Base-by-base conservation (phyloP, 2,329 filamentous ascomycete genomes). In the Arthrobotrys iridis region DNA sequence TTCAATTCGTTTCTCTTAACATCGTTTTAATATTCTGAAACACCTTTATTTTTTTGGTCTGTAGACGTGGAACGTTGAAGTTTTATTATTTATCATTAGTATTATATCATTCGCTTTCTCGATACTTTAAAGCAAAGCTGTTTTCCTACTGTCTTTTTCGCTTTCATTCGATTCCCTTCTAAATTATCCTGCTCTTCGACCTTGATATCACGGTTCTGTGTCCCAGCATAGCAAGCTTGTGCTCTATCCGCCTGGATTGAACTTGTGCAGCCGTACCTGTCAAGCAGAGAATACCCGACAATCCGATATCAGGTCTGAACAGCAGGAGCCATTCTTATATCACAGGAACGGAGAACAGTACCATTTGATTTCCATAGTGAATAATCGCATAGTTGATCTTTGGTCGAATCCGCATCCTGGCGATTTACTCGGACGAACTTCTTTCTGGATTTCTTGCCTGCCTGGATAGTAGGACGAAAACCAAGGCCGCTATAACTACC, bases 21-120 rank as follows among this genome's bases (percentile, higher is more conserved):
- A 66, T 62, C 22, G 40, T 63, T 75, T 75, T 75, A 64, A 68
- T 75, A 68, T 75, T 67, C 67, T 68, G 71, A 75, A 63, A 75
- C 63, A 10, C 20, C 55, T 67, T 62, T 52, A 41, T 55, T n/a
- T 63, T 48, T 24, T 6, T 28, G 7, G n/a, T 45, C 35, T 45
- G n/a, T n/a, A 55, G 57, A 68, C 71, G 63, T 58, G 71, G 63
- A 59, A 20, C 63, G 63, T 75, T 63, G 30, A 74, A 41, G 24
- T 62, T 24, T 48, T 48, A 30, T 13, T 33, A 33, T 33, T 5
- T 10, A 5, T 4, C 35, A 35, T 67, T 63, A 45, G 41, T 64
- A 59, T 35, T 64, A 66, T 46, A 68, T 37, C 48, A n/a, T 63
- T 11, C 55, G 24, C 52, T 63, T 40, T 20, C 40, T 64, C 41